A percentile compares a stretch with the other conserved stretches of the same genome.
phyloP scores from a whole-genome alignment of 1,284 basidiomycete species.

The Ustilago esculenta region DNA sequence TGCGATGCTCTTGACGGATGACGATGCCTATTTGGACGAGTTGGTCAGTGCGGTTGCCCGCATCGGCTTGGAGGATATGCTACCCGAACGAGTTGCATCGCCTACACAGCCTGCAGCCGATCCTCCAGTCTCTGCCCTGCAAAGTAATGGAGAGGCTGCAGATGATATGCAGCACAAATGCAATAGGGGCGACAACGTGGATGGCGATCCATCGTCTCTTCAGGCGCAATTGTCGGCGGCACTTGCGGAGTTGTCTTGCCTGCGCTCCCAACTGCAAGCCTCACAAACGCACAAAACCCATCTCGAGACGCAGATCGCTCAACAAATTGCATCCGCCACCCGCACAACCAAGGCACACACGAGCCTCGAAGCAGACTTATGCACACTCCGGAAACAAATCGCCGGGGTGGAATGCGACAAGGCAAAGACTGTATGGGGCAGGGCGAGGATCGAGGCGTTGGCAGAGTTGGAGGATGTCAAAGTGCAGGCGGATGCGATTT shows the following conservation, averaged over 20 bases:
- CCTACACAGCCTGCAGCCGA: neutral
- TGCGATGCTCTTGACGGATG: slow-evolving; percentile 31
- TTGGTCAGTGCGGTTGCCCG: slow-evolving; percentile 31
- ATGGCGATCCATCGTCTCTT: neutral
- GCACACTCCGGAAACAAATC: neutral
- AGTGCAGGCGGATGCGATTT: slow-evolving; percentile 26
- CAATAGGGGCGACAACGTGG: no score
- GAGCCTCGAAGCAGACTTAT: slow-evolving; percentile 5
- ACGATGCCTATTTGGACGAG: slow-evolving; percentile 35
- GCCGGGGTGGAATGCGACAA: slow-evolving; percentile 17
- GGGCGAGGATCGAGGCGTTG: slow-evolving; percentile 20
- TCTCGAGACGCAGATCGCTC: slow-evolving; percentile 5
- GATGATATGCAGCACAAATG: no score
- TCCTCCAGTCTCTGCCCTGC: no score
- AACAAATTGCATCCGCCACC: neutral
- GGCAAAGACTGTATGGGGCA: slow-evolving; percentile 11
- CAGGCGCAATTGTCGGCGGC: slow-evolving; percentile 9
- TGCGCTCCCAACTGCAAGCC: slow-evolving; percentile 5
- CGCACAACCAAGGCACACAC: slow-evolving; percentile 1
- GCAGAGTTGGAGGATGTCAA: slow-evolving; percentile 28
- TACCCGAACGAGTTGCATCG: neutral
- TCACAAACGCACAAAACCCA: slow-evolving; percentile 5
- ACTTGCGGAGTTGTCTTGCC: neutral
- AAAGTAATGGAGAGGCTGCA: no score
- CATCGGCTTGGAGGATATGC: slow-evolving; percentile 25